These are phyloP conservation scores for Dinochytrium kinnereticum DNA, from an alignment of 371 early-diverging fungal species.

Conservation along the genomic window DNA sequence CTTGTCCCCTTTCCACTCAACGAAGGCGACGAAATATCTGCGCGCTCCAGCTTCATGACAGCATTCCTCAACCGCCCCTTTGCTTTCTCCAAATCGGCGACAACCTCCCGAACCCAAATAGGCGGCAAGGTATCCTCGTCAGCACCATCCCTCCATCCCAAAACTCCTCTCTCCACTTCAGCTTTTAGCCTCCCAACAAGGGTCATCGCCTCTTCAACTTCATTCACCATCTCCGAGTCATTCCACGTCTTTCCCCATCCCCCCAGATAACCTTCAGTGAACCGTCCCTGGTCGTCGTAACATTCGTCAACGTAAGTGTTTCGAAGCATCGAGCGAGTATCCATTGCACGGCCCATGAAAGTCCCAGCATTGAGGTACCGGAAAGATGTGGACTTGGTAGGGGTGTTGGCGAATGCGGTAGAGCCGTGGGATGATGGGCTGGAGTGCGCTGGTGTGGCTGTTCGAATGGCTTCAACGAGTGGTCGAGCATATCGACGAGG, in stretches of 20 bases:
- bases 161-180: background rate
- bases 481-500: background rate
- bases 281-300: constrained; percentile 44
- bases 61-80: background rate
- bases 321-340: constrained; percentile 18
- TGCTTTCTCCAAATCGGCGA: background rate
- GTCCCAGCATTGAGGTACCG: constrained; percentile 48
- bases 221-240: background rate
- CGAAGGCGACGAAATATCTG: background rate
- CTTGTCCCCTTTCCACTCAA: background rate
- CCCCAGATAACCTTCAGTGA: constrained; percentile 30
- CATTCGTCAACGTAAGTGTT: constrained; percentile 36
- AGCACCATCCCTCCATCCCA: background rate
- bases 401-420: background rate
- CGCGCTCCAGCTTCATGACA: background rate
- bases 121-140: background rate
- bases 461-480: background rate
- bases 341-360: constrained; percentile 39
- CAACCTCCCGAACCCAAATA: background rate
- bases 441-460: background rate
- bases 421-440: background rate
- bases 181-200: too few relatives aligned
- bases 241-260: background rate
- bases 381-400: constrained; percentile 5
- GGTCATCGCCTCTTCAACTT: background rate